A percentile compares a stretch with the other conserved stretches of the same genome.
Evolutionary conservation across 257 asterid genomes (phyloP).

Genomic region (Gynochthodes officinalis): DNA sequence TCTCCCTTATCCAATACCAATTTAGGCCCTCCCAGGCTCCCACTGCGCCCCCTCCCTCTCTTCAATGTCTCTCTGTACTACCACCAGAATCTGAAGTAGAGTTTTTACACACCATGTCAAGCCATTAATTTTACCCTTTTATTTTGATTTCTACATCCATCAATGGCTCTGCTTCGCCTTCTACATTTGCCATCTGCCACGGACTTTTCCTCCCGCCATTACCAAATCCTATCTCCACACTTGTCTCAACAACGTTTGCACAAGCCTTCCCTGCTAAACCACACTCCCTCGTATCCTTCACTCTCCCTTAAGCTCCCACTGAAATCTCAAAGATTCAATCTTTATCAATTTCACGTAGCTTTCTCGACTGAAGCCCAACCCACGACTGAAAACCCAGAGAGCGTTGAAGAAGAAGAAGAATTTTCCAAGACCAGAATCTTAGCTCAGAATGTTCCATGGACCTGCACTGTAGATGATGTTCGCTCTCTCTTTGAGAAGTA

Average conservation of each 20-base stretch:
- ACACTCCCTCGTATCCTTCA: neutral
- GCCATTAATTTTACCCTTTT: neutral
- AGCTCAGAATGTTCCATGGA: slow-evolving; percentile 88
- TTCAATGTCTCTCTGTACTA: neutral
- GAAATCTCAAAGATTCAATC: slow-evolving; percentile 30
- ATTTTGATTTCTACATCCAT: neutral
- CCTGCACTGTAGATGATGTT: slow-evolving; percentile 53
- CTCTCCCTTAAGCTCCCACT: slow-evolving; percentile 24
- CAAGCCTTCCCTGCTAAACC: slow-evolving; percentile 12
- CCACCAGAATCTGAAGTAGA: neutral
- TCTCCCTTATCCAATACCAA: neutral
- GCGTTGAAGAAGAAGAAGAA: slow-evolving; percentile 26
- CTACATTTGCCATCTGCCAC: slow-evolving; percentile 19
- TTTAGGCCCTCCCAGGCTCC: neutral
- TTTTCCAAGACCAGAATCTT: slow-evolving; percentile 51
- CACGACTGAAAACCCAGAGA: slow-evolving; percentile 18
- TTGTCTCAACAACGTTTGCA: neutral
- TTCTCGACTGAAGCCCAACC: slow-evolving; percentile 28
- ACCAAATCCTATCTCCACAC: slow-evolving; percentile 21
- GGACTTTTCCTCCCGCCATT: neutral
- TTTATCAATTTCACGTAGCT: slow-evolving; percentile 30
- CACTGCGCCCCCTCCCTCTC: neutral
- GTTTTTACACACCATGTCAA: neutral
- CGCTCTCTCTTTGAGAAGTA: slow-evolving; percentile 66
- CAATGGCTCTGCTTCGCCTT: slow-evolving; percentile 34